A percentile compares a stretch with the other conserved stretches of the same genome.
Conservation (phyloP, 2,329 filamentous ascomycete species). For the Metarhizium sp. region DNA sequence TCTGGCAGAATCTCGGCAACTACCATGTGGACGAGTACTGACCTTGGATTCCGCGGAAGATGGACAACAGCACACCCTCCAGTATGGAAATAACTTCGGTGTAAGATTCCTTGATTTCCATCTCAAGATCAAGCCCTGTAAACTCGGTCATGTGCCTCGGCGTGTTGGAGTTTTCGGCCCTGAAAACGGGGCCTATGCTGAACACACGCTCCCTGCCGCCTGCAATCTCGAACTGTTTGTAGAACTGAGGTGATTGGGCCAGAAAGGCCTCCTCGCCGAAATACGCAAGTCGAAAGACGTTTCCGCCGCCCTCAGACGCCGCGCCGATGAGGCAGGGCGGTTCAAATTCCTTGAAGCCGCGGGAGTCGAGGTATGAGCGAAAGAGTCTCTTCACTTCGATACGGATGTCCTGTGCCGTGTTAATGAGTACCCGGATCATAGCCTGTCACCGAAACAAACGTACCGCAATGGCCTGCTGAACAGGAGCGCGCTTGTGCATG, state of each 20-base stretch:
- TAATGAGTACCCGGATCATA: neutral
- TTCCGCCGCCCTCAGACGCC: slow-evolving; percentile 84
- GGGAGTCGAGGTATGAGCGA: slow-evolving; percentile 61
- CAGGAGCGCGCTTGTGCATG: slow-evolving; percentile 83
- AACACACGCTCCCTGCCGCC: slow-evolving; percentile 69
- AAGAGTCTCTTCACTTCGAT: slow-evolving; percentile 61
- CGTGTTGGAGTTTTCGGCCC: slow-evolving; percentile 80
- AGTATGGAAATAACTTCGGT: slow-evolving; percentile 64
- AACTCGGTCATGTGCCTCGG: slow-evolving; percentile 81
- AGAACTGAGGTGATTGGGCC: slow-evolving; percentile 75
- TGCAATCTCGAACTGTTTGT: slow-evolving; percentile 81
- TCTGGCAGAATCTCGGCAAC: neutral
- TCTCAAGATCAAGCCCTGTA: slow-evolving; percentile 81
- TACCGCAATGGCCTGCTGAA: slow-evolving; percentile 71
- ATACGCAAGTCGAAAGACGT: slow-evolving; percentile 85
- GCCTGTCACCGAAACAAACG: neutral
- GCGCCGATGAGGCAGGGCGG: slow-evolving; percentile 84
- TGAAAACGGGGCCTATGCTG: slow-evolving; percentile 72
- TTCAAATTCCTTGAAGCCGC: slow-evolving; percentile 75
- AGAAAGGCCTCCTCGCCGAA: slow-evolving; percentile 77
- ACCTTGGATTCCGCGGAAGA: slow-evolving; percentile 53
- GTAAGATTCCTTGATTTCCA: slow-evolving; percentile 76
- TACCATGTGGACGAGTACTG: neutral
- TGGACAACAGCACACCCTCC: slow-evolving; percentile 65
- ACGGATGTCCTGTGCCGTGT: slow-evolving; percentile 21